These are phyloP conservation scores for Harrya chromipes DNA, from an alignment of 768 basidiomycete species.

Conservation along the genomic window DNA sequence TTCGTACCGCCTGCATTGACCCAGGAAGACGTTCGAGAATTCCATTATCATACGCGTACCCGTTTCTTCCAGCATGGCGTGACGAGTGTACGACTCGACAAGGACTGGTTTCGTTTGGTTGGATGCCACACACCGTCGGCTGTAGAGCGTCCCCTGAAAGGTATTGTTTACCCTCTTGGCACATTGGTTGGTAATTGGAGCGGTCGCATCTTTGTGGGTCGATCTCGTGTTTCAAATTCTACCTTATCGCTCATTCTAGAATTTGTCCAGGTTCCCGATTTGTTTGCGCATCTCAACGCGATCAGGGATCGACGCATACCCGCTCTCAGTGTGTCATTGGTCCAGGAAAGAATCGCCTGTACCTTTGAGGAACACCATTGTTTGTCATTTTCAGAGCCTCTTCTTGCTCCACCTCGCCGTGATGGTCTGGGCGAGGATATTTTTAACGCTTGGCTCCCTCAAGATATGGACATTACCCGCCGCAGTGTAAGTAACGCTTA, in stretches of 20 bases:
- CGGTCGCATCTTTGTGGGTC: conserved; percentile 45
- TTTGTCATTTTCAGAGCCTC: conserved; percentile 35
- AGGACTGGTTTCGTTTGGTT: conserved; percentile 48
- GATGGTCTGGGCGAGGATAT: conserved; percentile 41
- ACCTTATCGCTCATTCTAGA: conserved; percentile 20
- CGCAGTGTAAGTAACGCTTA: conserved; percentile 29
- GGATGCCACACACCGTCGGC: conserved; percentile 40
- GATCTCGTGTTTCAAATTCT: conserved; percentile 4
- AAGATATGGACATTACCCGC: conserved; percentile 31
- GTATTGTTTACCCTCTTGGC: conserved; percentile 43
- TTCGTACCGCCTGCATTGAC: conserved; percentile 31
- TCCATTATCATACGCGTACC: conserved; percentile 37
- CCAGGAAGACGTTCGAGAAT: conserved; percentile 40
- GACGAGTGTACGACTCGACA: conserved; percentile 37
- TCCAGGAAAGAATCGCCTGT: conserved; percentile 40
- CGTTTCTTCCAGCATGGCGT: conserved; percentile 24
- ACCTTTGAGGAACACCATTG: conserved; percentile 48
- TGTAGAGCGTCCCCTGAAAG: conserved; percentile 36
- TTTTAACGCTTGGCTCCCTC: conserved; percentile 49
- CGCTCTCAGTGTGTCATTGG: conserved; percentile 24
- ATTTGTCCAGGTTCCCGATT: conserved; percentile 24
- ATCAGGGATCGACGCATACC: conserved; percentile 18
- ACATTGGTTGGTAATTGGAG: conserved; percentile 44
- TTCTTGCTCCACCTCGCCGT: conserved; percentile 34
- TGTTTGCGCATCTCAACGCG: conserved; percentile 24